A percentile compares a stretch with the other conserved stretches of the same genome.
These are phyloP conservation scores for Nowakowskiella sp. DNA, from an alignment of 192 early-diverging fungal species.

Conservation along the genomic window DNA sequence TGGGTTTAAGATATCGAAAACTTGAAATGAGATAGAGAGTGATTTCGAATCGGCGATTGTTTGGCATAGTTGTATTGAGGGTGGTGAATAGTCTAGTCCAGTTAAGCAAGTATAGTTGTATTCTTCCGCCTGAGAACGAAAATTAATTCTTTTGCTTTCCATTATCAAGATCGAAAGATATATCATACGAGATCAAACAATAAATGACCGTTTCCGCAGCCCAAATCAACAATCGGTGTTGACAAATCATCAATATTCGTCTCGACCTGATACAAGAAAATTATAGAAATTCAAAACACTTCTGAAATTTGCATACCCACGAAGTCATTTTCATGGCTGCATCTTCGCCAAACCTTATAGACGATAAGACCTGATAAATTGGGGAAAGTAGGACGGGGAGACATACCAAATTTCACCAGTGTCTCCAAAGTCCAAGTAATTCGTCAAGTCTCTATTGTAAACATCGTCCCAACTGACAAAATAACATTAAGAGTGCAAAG, in stretches of 20 bases:
- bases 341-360: constrained; percentile 84
- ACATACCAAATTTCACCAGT: constrained; percentile 82
- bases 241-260: constrained; percentile 18
- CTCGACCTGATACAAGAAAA: constrained; percentile 7
- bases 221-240: constrained; percentile 68
- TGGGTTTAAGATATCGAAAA: constrained; percentile 28
- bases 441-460: constrained; percentile 70
- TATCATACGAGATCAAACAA: constrained; percentile 56
- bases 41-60: constrained; percentile 44
- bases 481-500: background rate
- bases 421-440: constrained; percentile 76
- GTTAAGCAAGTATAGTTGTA: constrained; percentile 62
- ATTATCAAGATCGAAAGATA: background rate
- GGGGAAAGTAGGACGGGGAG: background rate
- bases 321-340: constrained; percentile 76
- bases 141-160: background rate
- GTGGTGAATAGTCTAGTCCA: constrained; percentile 80
- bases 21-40: constrained; percentile 24
- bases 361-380: background rate
- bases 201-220: constrained; percentile 90
- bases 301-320: constrained; percentile 52
- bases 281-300: background rate
- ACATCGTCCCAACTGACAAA: constrained; percentile 67
- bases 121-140: constrained; percentile 21
- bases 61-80: constrained; percentile 65